A percentile compares a stretch with the other conserved stretches of the same genome.
Evolutionary conservation across 1,284 basidiomycete species (phyloP).

Genomic region (Cutaneotrichosporon sp.): DNA sequence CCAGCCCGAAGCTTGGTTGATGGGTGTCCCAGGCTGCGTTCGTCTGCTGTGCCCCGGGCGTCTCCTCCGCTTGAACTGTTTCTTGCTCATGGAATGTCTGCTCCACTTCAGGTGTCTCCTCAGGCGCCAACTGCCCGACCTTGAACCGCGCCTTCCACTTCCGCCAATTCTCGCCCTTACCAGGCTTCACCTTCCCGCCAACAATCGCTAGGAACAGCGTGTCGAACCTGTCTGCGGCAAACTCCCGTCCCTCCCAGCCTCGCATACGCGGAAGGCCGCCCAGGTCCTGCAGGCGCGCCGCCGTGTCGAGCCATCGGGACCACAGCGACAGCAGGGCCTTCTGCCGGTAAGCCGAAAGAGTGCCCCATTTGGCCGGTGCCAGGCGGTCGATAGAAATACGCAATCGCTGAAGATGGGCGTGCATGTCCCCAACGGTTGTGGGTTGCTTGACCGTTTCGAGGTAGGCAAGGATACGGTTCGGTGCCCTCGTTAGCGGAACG

Average conservation of each 20-base stretch:
- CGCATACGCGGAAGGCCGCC: background rate
- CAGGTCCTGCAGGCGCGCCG: background rate
- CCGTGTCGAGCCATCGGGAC: background rate
- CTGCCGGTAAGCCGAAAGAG: background rate
- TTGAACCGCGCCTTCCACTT: background rate
- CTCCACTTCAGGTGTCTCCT: background rate
- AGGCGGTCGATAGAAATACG: constrained; percentile 1
- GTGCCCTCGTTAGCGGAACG: background rate
- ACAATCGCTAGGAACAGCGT: background rate
- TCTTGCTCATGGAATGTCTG: background rate
- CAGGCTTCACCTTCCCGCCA: background rate
- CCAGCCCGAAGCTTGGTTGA: too few relatives aligned
- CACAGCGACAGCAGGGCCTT: background rate
- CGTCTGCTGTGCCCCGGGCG: too few relatives aligned
- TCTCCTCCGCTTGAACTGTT: background rate
- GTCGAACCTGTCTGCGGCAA: constrained; percentile 1
- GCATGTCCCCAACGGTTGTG: background rate
- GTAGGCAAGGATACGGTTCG: background rate
- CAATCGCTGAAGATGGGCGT: background rate
- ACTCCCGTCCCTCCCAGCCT: background rate
- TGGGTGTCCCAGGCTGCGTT: too few relatives aligned
- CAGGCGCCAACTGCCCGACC: background rate
- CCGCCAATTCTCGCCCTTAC: background rate
- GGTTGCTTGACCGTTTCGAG: background rate
- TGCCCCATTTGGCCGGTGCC: background rate